These are phyloP conservation scores for Kurtzmaniella quercitrusa DNA, from an alignment of 1,139 yeast genomes.

Conservation along the genomic window DNA sequence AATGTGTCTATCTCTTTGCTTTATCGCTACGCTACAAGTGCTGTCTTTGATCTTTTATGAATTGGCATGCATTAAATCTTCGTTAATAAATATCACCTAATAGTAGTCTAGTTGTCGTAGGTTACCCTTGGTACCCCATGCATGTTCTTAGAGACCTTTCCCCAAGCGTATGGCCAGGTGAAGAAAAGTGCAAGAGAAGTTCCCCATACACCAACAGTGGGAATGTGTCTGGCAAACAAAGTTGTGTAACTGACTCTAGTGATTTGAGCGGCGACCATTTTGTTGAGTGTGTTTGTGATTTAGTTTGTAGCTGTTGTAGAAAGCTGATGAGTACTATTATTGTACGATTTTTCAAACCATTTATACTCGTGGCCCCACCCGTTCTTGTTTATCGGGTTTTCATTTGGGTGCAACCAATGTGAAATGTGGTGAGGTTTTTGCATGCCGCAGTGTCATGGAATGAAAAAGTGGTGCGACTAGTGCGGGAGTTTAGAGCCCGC, in stretches of 20 bases:
- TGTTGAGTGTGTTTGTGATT: not conserved
- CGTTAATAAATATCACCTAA: not conserved
- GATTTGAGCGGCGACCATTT: slow-evolving; percentile 8
- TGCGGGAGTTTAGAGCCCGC: not conserved
- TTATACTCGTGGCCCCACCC: not conserved
- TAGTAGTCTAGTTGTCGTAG: not conserved
- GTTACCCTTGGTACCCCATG: slow-evolving; percentile 22
- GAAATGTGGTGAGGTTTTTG: not conserved
- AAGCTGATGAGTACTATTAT: not conserved
- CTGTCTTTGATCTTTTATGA: too few relatives aligned
- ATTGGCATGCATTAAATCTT: not conserved
- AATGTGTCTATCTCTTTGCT: too few relatives aligned
- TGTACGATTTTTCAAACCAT: not conserved
- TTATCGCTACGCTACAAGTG: too few relatives aligned
- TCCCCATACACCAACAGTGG: slow-evolving; percentile 30
- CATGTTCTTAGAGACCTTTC: slow-evolving; percentile 19
- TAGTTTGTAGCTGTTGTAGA: not conserved
- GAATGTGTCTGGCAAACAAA: slow-evolving; percentile 29
- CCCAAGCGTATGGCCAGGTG: slow-evolving; percentile 36
- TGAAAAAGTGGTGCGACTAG: not conserved
- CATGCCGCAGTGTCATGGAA: not conserved
- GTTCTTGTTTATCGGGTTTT: not conserved
- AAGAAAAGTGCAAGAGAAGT: slow-evolving; percentile 27
- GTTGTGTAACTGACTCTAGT: slow-evolving; percentile 17
- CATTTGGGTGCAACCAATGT: not conserved